Evolutionary conservation across 768 basidiomycete species (phyloP), one percentile per base, ranked within the genome.

Genomic region (Russula earlei): DNA sequence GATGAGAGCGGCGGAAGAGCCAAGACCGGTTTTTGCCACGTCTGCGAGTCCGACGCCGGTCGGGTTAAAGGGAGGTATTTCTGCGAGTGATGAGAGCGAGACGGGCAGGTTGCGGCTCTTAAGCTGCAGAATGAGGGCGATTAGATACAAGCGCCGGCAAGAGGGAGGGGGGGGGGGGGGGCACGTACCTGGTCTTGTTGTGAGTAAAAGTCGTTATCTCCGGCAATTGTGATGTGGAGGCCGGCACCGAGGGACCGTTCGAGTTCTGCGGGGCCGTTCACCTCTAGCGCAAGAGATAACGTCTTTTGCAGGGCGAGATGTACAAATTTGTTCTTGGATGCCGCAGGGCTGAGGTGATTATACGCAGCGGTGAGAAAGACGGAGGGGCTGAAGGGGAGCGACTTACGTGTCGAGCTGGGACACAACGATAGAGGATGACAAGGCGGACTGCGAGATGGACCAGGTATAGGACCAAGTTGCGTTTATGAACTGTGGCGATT

Each of bases 21-120:
- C 96, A 46, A 98, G 81, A 9, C 96, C 96, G 0, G 96, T 98
- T 73, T 99, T 99, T 78, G 97, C 93, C n/a, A 95, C 94, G 48
- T 89, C 73, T 0, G 77, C 71, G 36, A 99, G 75, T 0, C 69
- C 71, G 46, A 86, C 84, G 54, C 82, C 79, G 15, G 88, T 84
- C 24, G 77, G 74, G 31, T 73, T 75, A 73, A 98, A 97, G 0
- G 89, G 87, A 3, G 82, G 72, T n/a, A 97, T 80, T 47, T 77
- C 72, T 1, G 74, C 67, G 27, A 96, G 77, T 0, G 86, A 88
- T 0, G 70, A 72, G 31, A 85, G 70, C 0, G 81, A 83, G 27
- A 82, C 70, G 1, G 86, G 81, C 24, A 91, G 77, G 15, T 75
- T 73, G 34, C 81, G 66, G 2, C 77, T 73, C 33, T 78, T 77